These are phyloP conservation scores for Torrubiellomyces zombiae DNA, from an alignment of 2,329 filamentous ascomycete genomes.

Conservation along the genomic window DNA sequence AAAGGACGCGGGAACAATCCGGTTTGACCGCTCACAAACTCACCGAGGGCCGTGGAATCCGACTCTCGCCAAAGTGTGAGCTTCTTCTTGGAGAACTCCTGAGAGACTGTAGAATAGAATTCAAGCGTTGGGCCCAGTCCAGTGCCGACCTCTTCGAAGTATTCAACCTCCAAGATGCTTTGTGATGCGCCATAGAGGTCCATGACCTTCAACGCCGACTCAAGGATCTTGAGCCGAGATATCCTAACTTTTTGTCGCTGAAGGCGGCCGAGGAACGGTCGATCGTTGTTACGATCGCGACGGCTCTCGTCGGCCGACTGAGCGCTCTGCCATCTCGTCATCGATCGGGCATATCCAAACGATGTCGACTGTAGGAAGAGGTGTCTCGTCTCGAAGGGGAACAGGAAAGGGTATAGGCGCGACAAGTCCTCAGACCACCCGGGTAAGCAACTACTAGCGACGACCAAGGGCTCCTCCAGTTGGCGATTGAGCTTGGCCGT, in stretches of 20 bases:
- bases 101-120: constrained; percentile 95
- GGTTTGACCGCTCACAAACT: constrained; percentile 70
- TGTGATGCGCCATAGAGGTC: constrained; percentile 94
- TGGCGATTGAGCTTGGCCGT: constrained; percentile 96
- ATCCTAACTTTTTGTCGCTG: constrained; percentile 98
- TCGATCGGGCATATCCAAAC: constrained; percentile 92
- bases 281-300: constrained; percentile 72
- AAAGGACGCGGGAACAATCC: constrained; percentile 88
- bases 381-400: constrained; percentile 94
- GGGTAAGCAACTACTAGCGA: constrained; percentile 89
- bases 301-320: constrained; percentile 68
- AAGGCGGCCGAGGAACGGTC: constrained; percentile 76
- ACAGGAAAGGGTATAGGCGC: constrained; percentile 86
- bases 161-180: constrained; percentile 91
- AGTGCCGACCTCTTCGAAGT: constrained; percentile 96
- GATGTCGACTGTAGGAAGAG: constrained; percentile 95
- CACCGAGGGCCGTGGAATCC: constrained; percentile 53
- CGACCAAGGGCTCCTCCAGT: constrained; percentile 87
- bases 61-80: constrained; percentile 92
- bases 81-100: constrained; percentile 94
- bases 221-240: constrained; percentile 81
- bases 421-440: constrained; percentile 93
- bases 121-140: constrained; percentile 89
- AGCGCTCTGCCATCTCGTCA: constrained; percentile 92
- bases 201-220: constrained; percentile 97